Percentiles rank a stretch among this genome's conserved stretches.
Evolutionary conservation across 257 asterid genomes (phyloP).

Genomic region (Verbena officinalis): DNA sequence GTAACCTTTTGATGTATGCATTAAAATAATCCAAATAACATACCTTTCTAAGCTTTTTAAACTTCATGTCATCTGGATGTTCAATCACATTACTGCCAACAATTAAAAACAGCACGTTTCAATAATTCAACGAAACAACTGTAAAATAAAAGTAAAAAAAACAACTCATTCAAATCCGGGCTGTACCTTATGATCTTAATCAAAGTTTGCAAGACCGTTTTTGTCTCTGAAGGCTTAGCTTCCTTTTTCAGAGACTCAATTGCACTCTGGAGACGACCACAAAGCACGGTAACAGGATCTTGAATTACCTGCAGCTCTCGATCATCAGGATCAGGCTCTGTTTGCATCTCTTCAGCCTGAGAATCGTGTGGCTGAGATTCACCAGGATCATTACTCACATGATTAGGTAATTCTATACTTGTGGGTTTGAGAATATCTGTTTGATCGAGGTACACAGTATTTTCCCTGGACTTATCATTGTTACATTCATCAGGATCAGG

Average conservation of each 20-base stretch:
- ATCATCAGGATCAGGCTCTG: constrained; percentile 55
- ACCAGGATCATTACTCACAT: constrained; percentile 17
- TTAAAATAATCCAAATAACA: not conserved
- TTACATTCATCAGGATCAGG: constrained; percentile 43
- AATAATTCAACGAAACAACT: constrained; percentile 11
- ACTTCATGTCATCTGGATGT: constrained; percentile 75
- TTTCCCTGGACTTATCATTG: constrained; percentile 16
- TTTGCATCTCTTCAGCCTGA: constrained; percentile 25
- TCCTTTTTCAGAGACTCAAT: constrained; percentile 63
- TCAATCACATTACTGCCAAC: constrained; percentile 77
- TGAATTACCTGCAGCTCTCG: constrained; percentile 73
- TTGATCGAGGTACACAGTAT: constrained; percentile 23
- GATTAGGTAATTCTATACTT: constrained; percentile 14
- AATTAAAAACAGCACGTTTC: constrained; percentile 19
- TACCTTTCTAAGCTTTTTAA: constrained; percentile 84
- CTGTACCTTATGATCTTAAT: constrained; percentile 60
- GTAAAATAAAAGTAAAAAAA: not conserved
- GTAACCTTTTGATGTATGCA: not conserved
- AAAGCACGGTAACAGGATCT: constrained; percentile 72
- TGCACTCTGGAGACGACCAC: constrained; percentile 69
- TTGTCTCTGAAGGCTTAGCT: constrained; percentile 49
- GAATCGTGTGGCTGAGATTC: constrained; percentile 37
- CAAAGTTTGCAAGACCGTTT: constrained; percentile 54
- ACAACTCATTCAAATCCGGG: not conserved
- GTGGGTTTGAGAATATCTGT: constrained; percentile 1